Conservation (phyloP, 805 yeast species). For the Metschnikowia proteae region DNA sequence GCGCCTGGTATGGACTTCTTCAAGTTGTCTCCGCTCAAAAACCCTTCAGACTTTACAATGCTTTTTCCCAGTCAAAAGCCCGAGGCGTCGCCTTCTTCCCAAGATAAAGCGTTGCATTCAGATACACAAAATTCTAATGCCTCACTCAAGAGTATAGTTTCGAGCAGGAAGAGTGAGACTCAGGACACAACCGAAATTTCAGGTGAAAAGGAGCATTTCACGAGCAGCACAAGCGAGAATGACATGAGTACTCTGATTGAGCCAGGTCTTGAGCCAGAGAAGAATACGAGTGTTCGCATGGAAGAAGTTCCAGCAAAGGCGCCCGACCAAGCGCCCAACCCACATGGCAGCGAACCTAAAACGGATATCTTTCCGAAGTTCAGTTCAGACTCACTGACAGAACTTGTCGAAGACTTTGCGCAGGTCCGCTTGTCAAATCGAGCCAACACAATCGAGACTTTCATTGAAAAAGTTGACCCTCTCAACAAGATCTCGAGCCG, state of each 20-base stretch:
- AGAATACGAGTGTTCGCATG: not conserved
- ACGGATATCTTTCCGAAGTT: conserved; percentile 8
- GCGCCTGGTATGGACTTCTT: conserved; percentile 16
- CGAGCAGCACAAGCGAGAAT: not conserved
- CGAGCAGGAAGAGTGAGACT: not conserved
- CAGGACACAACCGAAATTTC: not conserved
- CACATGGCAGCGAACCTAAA: not conserved
- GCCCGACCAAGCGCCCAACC: not conserved
- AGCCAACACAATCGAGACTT: conserved; percentile 26
- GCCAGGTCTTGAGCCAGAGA: not conserved
- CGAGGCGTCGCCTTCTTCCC: not conserved
- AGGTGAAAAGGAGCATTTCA: not conserved
- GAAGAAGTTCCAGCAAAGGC: not conserved
- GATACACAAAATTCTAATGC: not conserved
- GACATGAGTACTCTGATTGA: not conserved
- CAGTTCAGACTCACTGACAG: conserved; percentile 9
- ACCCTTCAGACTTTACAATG: conserved; percentile 33
- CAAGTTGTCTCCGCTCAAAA: conserved; percentile 29
- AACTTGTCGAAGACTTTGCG: conserved; percentile 18
- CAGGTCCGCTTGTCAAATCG: conserved; percentile 16
- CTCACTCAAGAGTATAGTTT: not conserved
- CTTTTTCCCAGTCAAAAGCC: conserved; percentile 19
- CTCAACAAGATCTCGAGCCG: conserved; percentile 31
- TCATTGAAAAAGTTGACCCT: conserved; percentile 43
- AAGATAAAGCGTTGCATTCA: conserved; percentile 2